These are phyloP conservation scores for Solanum sejunctum DNA, from an alignment of 257 asterid species.

Conservation along the genomic window DNA sequence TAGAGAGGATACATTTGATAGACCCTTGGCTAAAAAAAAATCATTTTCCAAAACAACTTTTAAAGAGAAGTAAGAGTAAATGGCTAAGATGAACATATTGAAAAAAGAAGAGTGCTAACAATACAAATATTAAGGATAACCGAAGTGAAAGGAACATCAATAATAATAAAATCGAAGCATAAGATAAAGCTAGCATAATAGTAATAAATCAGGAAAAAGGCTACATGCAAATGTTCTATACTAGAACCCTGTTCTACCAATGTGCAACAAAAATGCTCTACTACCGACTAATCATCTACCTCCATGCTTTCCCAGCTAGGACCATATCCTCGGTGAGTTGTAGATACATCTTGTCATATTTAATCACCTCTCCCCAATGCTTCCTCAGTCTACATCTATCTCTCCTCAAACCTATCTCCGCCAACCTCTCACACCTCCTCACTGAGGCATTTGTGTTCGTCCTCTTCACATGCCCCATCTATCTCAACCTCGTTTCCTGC, in stretches of 20 bases:
- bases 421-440: neutral
- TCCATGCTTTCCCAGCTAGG: neutral
- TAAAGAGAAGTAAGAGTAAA: neutral
- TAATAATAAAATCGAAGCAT: neutral
- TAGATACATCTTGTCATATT: neutral
- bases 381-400: neutral
- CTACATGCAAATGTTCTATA: neutral
- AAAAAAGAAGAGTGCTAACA: neutral
- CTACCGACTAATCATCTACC: neutral
- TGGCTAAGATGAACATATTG: neutral
- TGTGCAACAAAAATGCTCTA: neutral
- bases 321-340: neutral
- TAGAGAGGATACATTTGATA: neutral
- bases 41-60: neutral
- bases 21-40: neutral
- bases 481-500: neutral
- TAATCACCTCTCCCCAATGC: neutral
- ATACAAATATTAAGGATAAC: neutral
- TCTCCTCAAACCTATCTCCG: neutral
- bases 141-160: neutral
- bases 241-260: neutral
- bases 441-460: too few relatives aligned
- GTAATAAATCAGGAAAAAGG: neutral
- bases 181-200: neutral
- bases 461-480: too few relatives aligned